Evolutionary conservation across 2,329 filamentous ascomycete genomes (phyloP).

Genomic region (Byssoonygena ceratinophila): DNA sequence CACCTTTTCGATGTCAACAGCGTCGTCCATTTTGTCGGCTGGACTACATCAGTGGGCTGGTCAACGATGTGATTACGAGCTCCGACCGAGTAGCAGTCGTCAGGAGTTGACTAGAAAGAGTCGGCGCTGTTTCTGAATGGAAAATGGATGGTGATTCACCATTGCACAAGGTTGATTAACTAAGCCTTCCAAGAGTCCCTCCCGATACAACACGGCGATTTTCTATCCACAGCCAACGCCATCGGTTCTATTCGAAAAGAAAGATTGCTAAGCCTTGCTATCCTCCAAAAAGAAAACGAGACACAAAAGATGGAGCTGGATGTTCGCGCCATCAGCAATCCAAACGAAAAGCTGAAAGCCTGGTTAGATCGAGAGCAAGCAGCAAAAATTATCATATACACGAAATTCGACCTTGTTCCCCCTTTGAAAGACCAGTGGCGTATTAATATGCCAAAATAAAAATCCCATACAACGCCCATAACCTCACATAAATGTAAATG

Average conservation of each 20-base stretch:
- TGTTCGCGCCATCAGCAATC: background rate
- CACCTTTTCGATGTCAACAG: slow-evolving; percentile 40
- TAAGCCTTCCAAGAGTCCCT: background rate
- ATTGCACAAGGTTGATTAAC: slow-evolving; percentile 5
- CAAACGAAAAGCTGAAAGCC: background rate
- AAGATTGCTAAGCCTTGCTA: too few relatives aligned
- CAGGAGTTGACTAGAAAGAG: background rate
- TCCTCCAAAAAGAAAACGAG: too few relatives aligned
- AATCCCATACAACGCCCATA: slow-evolving; percentile 4
- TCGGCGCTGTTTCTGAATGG: background rate
- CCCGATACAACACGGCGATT: too few relatives aligned
- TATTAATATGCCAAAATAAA: slow-evolving; percentile 4
- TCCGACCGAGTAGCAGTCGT: background rate
- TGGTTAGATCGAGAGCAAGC: background rate
- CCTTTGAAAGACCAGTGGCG: background rate
- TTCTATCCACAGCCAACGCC: background rate
- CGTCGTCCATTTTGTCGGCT: slow-evolving; percentile 12
- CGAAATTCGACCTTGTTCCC: background rate
- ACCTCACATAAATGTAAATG: background rate
- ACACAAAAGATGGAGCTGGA: background rate
- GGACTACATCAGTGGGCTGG: background rate
- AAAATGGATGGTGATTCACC: background rate
- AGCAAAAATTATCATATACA: slow-evolving; percentile 3
- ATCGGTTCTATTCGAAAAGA: background rate
- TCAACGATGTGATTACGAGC: background rate